A percentile compares a stretch with the other conserved stretches of the same genome.
phyloP scores from a whole-genome alignment of 352 stramenopile genomes.

The Paralagenidium karlingii region DNA sequence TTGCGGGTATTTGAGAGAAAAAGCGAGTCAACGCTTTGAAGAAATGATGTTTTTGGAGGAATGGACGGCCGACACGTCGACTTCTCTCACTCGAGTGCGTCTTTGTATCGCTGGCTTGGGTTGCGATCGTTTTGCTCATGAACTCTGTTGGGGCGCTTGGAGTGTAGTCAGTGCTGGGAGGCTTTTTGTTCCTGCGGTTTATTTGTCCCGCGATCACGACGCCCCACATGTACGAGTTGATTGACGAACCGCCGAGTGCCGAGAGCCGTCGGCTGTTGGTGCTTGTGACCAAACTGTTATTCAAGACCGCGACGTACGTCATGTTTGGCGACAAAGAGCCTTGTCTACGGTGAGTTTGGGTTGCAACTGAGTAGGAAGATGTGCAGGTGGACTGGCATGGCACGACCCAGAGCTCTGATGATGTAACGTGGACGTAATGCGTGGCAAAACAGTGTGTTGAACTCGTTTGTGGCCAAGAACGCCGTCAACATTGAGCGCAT shows the following conservation, averaged over 20 bases:
- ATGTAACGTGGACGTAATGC: constrained; percentile 20
- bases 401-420: too few relatives aligned
- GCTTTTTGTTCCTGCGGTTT: constrained; percentile 82
- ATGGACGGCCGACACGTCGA: too few relatives aligned
- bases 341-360: constrained; percentile 45
- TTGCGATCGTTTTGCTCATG: not conserved
- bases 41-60: too few relatives aligned
- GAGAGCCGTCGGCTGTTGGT: constrained; percentile 77
- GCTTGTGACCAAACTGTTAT: constrained; percentile 78
- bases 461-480: constrained; percentile 81
- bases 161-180: constrained; percentile 64
- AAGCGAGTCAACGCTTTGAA: constrained; percentile 59
- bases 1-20: constrained; percentile 57
- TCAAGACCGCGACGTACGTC: constrained; percentile 80
- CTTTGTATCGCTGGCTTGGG: not conserved
- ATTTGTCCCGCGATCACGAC: constrained; percentile 82
- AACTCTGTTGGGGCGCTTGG: constrained; percentile 1
- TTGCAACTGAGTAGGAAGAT: not conserved
- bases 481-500: constrained; percentile 62
- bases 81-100: constrained; percentile 20
- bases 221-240: constrained; percentile 71
- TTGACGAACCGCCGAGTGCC: constrained; percentile 46
- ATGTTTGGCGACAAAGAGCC: constrained; percentile 76
- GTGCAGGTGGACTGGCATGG: too few relatives aligned
- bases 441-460: too few relatives aligned